Percentiles rank a stretch among this genome's conserved stretches.
Evolutionary conservation across 2,329 filamentous ascomycete species (phyloP).

Genomic region (Verticillium nonalfalfae): DNA sequence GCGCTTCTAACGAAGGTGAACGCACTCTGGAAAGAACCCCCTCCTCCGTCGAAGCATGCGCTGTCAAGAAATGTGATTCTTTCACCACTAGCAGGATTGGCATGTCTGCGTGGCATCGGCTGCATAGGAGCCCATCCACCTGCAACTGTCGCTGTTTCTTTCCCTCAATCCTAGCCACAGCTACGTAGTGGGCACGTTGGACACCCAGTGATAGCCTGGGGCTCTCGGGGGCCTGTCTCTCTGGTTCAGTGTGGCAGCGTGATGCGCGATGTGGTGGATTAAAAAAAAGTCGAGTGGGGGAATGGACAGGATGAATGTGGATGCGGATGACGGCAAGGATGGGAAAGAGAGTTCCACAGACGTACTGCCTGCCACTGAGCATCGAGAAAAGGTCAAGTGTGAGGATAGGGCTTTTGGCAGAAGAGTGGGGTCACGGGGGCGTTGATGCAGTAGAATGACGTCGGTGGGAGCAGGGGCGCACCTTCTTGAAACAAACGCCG

Average conservation of each 20-base stretch:
- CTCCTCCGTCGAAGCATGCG: neutral
- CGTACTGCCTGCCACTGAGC: neutral
- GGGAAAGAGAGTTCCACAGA: neutral
- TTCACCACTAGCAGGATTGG: no score
- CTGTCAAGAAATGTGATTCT: neutral
- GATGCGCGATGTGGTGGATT: neutral
- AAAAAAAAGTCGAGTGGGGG: neutral
- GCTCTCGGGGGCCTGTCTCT: neutral
- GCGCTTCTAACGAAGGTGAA: neutral
- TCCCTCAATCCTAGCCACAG: no score
- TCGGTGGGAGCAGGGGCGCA: neutral
- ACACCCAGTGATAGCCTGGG: neutral
- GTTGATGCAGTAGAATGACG: neutral
- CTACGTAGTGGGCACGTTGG: no score
- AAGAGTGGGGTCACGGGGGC: neutral
- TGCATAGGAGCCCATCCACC: no score
- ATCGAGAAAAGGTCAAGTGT: neutral
- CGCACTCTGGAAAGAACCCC: no score
- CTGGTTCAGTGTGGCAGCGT: neutral
- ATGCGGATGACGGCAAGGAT: neutral
- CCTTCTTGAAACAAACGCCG: neutral
- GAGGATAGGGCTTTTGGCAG: neutral
- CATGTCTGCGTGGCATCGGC: no score
- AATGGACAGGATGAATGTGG: neutral
- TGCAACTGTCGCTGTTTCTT: no score